Percentiles rank a stretch among this genome's conserved stretches.
Conservation (phyloP, 305 asterid genomes). For the Fraxinus baroniana region DNA sequence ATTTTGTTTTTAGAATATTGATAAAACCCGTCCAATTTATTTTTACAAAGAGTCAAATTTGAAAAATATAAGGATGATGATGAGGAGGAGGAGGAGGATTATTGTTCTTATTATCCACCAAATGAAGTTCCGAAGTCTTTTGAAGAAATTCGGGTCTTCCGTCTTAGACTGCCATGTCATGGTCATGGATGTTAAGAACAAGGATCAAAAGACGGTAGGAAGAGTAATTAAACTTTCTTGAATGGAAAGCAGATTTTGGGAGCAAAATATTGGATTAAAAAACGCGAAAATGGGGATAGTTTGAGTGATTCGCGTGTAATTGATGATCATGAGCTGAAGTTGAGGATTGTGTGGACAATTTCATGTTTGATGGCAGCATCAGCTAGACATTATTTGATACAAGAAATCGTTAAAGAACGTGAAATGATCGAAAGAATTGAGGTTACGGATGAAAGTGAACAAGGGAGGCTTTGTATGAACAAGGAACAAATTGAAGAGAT, state of each 20-base stretch:
- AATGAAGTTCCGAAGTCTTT: conserved; percentile 42
- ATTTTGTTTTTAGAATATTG: conserved; percentile 25
- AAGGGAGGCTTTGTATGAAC: conserved; percentile 56
- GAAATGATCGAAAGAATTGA: conserved; percentile 33
- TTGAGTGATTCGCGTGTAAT: conserved; percentile 29
- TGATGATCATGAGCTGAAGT: conserved; percentile 51
- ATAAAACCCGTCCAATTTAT: conserved; percentile 42
- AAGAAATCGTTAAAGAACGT: conserved; percentile 30
- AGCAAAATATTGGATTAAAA: conserved; percentile 36
- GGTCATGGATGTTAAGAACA: conserved; percentile 25
- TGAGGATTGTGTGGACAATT: conserved; percentile 65
- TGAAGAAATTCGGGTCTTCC: conserved; percentile 38
- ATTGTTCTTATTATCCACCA: conserved; percentile 32
- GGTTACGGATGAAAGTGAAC: conserved; percentile 51
- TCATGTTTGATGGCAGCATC: conserved; percentile 62
- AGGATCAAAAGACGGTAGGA: not conserved
- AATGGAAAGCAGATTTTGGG: conserved; percentile 73
- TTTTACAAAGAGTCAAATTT: conserved; percentile 31
- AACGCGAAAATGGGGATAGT: not conserved
- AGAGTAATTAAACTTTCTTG: conserved; percentile 30
- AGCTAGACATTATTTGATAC: conserved; percentile 50
- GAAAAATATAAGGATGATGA: conserved; percentile 32
- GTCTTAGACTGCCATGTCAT: conserved; percentile 39
- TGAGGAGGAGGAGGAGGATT: conserved; percentile 26
- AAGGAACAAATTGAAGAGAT: conserved; percentile 45